Evolutionary conservation across 352 stramenopile genomes (phyloP), one percentile per base, ranked within the genome.

Genomic region (Phytophthora pinifolia): DNA sequence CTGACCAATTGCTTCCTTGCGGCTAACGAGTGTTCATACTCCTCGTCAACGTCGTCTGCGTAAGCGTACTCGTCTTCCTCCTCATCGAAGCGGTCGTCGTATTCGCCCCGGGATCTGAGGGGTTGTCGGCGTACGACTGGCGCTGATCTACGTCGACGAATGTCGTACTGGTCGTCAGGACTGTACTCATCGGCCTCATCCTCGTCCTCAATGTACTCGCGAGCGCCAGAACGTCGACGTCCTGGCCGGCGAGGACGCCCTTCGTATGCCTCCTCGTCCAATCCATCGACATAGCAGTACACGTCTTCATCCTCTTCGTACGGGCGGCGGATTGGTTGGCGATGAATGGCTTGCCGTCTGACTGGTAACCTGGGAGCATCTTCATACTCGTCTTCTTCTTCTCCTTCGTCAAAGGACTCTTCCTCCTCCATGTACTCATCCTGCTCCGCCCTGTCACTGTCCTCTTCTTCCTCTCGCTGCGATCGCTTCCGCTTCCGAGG

Each of bases 401-500:
- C 51, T 38, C 44, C 45, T 7, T 66, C 47, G 10, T 55, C 22
- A 39, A 51, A 67, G 0, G 15, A 6, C n/a, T 54, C 50, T 27
- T 66, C 59, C 3, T 65, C 45, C 9, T 63, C 52, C 15, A 59
- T 22, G 5, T 58, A 61, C 14, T 62, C 49, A n/a, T n/a, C n/a
- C n/a, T n/a, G n/a, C n/a, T n/a, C n/a, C n/a, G n/a, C n/a, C n/a
- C n/a, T n/a, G n/a, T n/a, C n/a, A n/a, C n/a, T n/a, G n/a, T n/a
- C n/a, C 3, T 66, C 57, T 46, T 54, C 46, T 54, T 53, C 46
- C 27, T 57, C 27, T 45, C 46, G 46, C 5, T 59, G 47, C 33
- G 22, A 36, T 6, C 62, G 60, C 36, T 71, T 80, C 18, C 80
- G 65, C 48, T 90, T 88, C 25, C 73, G 54, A 22, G 59, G 57